Evolutionary conservation across 768 basidiomycete species (phyloP), one percentile per base, ranked within the genome.

Genomic region (Phylloporus sp.): DNA sequence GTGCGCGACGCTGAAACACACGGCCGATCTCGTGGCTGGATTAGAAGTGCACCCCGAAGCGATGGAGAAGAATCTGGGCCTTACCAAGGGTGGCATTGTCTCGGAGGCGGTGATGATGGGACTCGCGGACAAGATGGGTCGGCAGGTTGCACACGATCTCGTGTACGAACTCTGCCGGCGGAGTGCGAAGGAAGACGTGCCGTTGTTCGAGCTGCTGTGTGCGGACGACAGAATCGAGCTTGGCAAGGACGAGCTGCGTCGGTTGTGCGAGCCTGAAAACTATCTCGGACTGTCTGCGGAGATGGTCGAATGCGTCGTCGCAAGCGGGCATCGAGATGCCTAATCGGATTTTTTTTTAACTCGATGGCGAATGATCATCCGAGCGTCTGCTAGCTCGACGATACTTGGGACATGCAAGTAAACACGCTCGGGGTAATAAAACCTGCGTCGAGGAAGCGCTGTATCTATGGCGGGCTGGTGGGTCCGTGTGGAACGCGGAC

Each of bases 81-180:
- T 69, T 5, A 73, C 74, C 18, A 63, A 67, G 27, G 74, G 74
- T 0, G 62, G 64, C 2, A 68, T 76, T 44, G 66, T 66, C 18
- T 71, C 71, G 18, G 74, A 75, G 54, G 74, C 72, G 2, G 72
- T 73, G 38, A 76, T 74, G 75, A 74, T 74, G 75, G 64, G 57
- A 2, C 62, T 76, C 21, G 74, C 71, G 9, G 66, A 62, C 48
- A 60, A 48, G 36, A 57, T 74, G 38, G 75, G 75, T n/a, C 59
- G 73, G 32, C 74, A 76, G 45, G 62, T 64, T 20, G 73, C 72
- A 13, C 74, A 74, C 42, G 72, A 75, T 50, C 48, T 72, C 35
- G 66, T 75, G 33, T 75, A 76, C 27, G 67, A 68, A 33, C 55
- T 74, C 15, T 76, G 75, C 52, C 60, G 60, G 43, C 55, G 52